Conservation (phyloP, 2,329 filamentous ascomycete genomes). For the Fusarium tjaetaba region DNA sequence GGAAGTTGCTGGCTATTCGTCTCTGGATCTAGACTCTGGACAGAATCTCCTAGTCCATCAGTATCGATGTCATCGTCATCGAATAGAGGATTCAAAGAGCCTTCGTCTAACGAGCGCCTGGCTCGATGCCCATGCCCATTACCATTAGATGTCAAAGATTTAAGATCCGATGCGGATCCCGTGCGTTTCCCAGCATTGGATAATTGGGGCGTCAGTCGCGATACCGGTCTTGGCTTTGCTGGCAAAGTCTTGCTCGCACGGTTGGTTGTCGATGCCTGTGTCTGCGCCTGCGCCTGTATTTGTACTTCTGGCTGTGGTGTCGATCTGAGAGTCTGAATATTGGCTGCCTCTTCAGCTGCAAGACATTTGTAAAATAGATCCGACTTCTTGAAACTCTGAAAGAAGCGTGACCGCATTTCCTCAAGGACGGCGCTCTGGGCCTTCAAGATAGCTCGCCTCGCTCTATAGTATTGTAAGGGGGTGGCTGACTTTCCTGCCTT, state of each 20-base stretch:
- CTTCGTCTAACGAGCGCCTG: slow-evolving; percentile 78
- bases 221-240: slow-evolving; percentile 56
- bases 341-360: slow-evolving; percentile 80
- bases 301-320: slow-evolving; percentile 33
- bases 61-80: slow-evolving; percentile 84
- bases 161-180: slow-evolving; percentile 61
- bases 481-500: slow-evolving; percentile 80
- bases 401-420: slow-evolving; percentile 82
- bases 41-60: slow-evolving; percentile 75
- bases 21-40: slow-evolving; percentile 82
- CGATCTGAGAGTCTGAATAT: slow-evolving; percentile 39
- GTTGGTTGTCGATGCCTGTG: slow-evolving; percentile 40
- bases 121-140: slow-evolving; percentile 53
- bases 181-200: slow-evolving; percentile 53
- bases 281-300: slow-evolving; percentile 22
- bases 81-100: slow-evolving; percentile 66
- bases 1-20: slow-evolving; percentile 63
- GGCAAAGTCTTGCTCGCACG: slow-evolving; percentile 52
- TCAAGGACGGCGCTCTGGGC: slow-evolving; percentile 87
- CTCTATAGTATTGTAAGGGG: slow-evolving; percentile 82
- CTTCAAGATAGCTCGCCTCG: slow-evolving; percentile 81
- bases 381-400: slow-evolving; percentile 87
- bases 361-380: slow-evolving; percentile 97
- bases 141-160: slow-evolving; percentile 50
- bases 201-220: slow-evolving; percentile 53